Conservation (phyloP, 2,329 filamentous ascomycete species). For the Phialemoniopsis sp. region DNA sequence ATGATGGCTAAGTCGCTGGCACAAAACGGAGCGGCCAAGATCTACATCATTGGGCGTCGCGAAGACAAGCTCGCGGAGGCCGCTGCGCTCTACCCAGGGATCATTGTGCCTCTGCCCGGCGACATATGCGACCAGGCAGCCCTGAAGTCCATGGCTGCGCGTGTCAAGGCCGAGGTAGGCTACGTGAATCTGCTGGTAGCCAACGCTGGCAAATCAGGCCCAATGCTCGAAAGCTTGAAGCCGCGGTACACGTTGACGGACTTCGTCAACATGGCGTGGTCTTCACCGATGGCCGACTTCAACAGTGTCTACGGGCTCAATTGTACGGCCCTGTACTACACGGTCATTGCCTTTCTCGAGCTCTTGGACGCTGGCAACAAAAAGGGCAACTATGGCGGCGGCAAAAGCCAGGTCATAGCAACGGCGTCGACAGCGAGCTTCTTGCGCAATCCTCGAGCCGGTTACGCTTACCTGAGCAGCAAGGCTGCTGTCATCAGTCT, state of each 20-base stretch:
- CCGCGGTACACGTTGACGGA: neutral
- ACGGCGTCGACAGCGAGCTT: slow-evolving; percentile 62
- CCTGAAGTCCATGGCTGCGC: slow-evolving; percentile 55
- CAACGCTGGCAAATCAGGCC: slow-evolving; percentile 50
- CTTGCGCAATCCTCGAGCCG: slow-evolving; percentile 53
- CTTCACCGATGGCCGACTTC: neutral
- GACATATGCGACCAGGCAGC: slow-evolving; percentile 39
- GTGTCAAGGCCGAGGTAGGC: slow-evolving; percentile 48
- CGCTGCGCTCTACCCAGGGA: neutral
- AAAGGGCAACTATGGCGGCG: slow-evolving; percentile 14
- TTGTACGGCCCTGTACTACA: slow-evolving; percentile 62
- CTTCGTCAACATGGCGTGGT: neutral
- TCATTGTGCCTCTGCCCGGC: slow-evolving; percentile 28
- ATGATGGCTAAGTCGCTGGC: slow-evolving; percentile 6
- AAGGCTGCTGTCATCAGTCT: slow-evolving; percentile 67
- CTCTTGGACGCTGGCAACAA: slow-evolving; percentile 60
- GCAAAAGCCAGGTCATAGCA: slow-evolving; percentile 31
- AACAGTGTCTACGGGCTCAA: slow-evolving; percentile 29
- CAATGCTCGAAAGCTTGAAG: neutral
- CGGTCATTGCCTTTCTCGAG: slow-evolving; percentile 63
- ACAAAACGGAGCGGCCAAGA: slow-evolving; percentile 4
- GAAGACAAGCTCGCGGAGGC: slow-evolving; percentile 2
- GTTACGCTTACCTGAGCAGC: slow-evolving; percentile 63
- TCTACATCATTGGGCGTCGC: slow-evolving; percentile 6
- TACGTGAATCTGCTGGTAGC: slow-evolving; percentile 61